Evolutionary conservation across 1,284 basidiomycete species (phyloP).

Genomic region (Microstroma glucosiphilum): DNA sequence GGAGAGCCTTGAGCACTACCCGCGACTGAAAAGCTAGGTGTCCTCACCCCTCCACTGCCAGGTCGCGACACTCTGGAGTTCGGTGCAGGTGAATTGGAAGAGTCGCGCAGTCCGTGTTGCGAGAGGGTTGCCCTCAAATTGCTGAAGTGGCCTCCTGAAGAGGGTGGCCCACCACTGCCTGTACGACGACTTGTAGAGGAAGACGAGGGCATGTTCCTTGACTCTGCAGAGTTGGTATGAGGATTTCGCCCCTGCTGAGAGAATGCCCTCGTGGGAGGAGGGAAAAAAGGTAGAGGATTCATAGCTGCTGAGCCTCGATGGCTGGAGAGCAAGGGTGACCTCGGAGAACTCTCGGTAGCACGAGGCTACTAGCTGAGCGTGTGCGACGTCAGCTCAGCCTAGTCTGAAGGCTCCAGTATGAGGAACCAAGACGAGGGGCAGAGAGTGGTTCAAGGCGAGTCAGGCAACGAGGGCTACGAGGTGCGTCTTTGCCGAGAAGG

Average conservation of each 20-base stretch:
- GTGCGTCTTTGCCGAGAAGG: no score
- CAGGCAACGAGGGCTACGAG: no score
- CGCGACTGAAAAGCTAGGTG: no score
- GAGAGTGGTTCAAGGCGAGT: no score
- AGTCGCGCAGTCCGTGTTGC: background rate
- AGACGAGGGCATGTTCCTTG: slow-evolving; percentile 6
- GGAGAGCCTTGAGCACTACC: no score
- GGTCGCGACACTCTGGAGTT: background rate
- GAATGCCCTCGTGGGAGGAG: slow-evolving; percentile 13
- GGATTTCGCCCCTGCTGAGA: slow-evolving; percentile 10
- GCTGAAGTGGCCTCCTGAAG: background rate
- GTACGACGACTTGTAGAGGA: slow-evolving; percentile 8
- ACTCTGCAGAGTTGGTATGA: background rate
- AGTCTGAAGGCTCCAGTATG: no score
- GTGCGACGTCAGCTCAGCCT: no score
- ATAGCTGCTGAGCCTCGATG: slow-evolving; percentile 8
- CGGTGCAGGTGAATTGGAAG: background rate
- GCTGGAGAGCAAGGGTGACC: background rate
- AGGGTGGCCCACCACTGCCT: background rate
- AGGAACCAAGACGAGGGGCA: no score
- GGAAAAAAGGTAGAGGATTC: slow-evolving; percentile 19
- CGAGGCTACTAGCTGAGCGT: no score
- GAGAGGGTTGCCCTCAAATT: background rate
- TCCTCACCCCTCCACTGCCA: background rate
- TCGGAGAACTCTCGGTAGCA: no score